These are phyloP conservation scores for Lignosus rhinocerotis DNA, from an alignment of 1,284 basidiomycete genomes.

Conservation along the genomic window DNA sequence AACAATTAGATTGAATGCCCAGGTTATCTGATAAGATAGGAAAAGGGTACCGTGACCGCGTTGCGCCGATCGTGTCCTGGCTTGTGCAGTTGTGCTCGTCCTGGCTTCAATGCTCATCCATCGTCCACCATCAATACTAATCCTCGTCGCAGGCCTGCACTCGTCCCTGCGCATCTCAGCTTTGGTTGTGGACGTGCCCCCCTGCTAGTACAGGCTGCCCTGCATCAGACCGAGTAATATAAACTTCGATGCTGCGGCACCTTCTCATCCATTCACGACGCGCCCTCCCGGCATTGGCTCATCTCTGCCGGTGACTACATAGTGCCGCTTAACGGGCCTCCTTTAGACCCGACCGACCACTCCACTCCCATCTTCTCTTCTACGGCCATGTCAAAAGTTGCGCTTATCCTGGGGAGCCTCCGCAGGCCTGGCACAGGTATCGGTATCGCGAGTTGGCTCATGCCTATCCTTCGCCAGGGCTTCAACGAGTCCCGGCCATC, in stretches of 20 bases:
- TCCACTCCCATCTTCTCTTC: neutral
- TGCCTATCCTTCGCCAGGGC: constrained; percentile 23
- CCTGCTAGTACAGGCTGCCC: no score
- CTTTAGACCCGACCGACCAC: neutral
- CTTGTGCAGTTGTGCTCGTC: no score
- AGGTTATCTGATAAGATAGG: constrained; percentile 11
- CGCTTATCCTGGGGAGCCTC: constrained; percentile 31
- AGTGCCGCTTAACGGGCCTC: neutral
- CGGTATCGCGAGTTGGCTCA: constrained; percentile 32
- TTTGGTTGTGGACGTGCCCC: no score
- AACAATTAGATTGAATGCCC: neutral
- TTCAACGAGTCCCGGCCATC: constrained; percentile 14
- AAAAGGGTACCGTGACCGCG: constrained; percentile 4
- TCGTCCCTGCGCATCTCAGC: no score
- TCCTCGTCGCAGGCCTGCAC: no score
- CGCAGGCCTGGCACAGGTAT: constrained; percentile 29
- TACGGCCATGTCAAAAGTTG: constrained; percentile 25
- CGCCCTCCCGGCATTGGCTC: constrained; percentile 1
- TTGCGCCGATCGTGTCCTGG: neutral
- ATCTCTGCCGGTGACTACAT: neutral
- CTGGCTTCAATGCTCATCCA: no score
- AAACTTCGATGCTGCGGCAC: neutral
- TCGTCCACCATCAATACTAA: no score
- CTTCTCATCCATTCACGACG: constrained; percentile 10
- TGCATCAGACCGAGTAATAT: neutral